A percentile compares a stretch with the other conserved stretches of the same genome.
Evolutionary conservation across 306 rosid genomes (phyloP).

Genomic region (Vachellia collinsii): DNA sequence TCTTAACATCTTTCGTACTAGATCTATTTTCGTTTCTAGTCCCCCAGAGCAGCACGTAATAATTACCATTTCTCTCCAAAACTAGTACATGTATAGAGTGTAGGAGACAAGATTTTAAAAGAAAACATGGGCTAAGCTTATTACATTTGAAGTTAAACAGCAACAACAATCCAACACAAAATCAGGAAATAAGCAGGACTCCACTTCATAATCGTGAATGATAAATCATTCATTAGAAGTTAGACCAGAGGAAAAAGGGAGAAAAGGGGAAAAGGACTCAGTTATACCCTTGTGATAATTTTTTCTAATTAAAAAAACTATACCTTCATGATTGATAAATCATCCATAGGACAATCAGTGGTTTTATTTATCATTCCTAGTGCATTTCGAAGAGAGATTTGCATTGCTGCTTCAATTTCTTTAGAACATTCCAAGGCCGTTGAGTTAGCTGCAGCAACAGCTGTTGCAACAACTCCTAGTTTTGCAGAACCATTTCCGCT

Average conservation of each 20-base stretch:
- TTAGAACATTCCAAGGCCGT: conserved; percentile 90
- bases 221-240: conserved; percentile 24
- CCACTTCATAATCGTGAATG: not conserved
- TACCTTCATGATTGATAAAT: conserved; percentile 96
- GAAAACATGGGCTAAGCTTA: conserved; percentile 15
- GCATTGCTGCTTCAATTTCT: conserved; percentile 98
- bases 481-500: conserved; percentile 92
- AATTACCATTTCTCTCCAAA: not conserved
- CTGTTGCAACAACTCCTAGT: conserved; percentile 95
- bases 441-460: conserved; percentile 97
- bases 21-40: not conserved
- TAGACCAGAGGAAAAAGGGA: conserved; percentile 20
- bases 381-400: conserved; percentile 89
- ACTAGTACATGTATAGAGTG: not conserved
- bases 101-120: not conserved
- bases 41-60: not conserved
- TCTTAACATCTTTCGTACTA: not conserved
- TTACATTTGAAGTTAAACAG: conserved; percentile 12
- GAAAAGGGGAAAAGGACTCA: conserved; percentile 5
- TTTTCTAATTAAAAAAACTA: not conserved
- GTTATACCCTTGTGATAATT: conserved; percentile 70
- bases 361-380: conserved; percentile 77
- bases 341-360: conserved; percentile 93
- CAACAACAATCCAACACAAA: not conserved
- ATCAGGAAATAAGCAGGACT: conserved; percentile 3